Evolutionary conservation across 73 alveolate genomes (phyloP), one percentile per base, ranked within the genome.

Genomic region (Urostyla sp.): DNA sequence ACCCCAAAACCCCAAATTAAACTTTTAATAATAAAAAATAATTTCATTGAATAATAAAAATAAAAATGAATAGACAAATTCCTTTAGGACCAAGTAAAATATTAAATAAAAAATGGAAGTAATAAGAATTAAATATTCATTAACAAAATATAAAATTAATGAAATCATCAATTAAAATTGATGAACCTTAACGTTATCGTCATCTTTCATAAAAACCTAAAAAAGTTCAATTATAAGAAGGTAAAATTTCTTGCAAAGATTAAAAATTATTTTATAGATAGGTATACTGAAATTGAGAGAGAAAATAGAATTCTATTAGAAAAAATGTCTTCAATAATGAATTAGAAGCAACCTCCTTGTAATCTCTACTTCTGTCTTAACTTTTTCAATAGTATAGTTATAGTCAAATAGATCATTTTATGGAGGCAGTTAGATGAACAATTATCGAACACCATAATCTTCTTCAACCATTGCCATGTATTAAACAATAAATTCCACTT

Each of bases 241-340:
- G 79, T 63, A 63, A 20, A 32, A 43, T 4, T 5, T 27, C 13
- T 50, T 10, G 31, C 10, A 8, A 8, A 26, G 3, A 23, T 23
- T 26, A n/a, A 5, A 15, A 30, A 43, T 50, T 24, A 35, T 13
- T 24, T n/a, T 32, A 43, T 69, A 74, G 96, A 74, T 34, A 67
- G 92, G 18, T 90, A 48, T 49, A 85, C 92, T 15, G 96, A 90
- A 52, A 90, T 90, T 18, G 96, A 90, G 49, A 84, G 96, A 55
- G 96, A 90, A 50, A 90, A 90, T 54, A 50, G 96, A n/a, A 90
- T 90, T 48, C 69, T 90, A 49, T 74, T 90, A 24, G 92, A 90
- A 59, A 90, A 90, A 54, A 90, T 90, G 92, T 28, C n/a, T n/a
- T n/a, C n/a, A n/a, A n/a, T n/a, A n/a, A n/a, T n/a, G n/a, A n/a